Evolutionary conservation across 1,284 basidiomycete species (phyloP).

Genomic region (Takashimella koratensis): DNA sequence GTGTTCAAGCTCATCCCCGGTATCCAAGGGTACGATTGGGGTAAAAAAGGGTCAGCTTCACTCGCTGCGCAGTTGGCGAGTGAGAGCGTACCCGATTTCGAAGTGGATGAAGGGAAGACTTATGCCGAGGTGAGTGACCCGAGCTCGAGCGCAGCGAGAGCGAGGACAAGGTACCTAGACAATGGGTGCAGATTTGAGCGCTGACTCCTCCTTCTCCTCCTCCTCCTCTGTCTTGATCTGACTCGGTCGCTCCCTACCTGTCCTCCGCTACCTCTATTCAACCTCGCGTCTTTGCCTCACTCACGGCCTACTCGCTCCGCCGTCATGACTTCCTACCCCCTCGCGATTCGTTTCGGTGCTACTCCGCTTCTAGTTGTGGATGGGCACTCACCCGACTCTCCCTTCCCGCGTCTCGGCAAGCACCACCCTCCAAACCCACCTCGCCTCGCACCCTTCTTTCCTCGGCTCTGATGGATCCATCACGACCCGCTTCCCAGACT

Average conservation of each 20-base stretch:
- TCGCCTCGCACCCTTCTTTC: slow-evolving; percentile 63
- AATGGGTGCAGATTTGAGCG: too few relatives aligned
- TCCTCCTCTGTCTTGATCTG: too few relatives aligned
- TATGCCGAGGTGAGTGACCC: slow-evolving; percentile 62
- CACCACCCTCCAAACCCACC: slow-evolving; percentile 58
- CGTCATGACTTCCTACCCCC: not conserved
- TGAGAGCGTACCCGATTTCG: slow-evolving; percentile 52
- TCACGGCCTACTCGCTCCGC: too few relatives aligned
- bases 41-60: slow-evolving; percentile 54
- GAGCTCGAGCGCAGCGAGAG: too few relatives aligned
- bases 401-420: slow-evolving; percentile 65
- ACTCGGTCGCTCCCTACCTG: too few relatives aligned
- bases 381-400: slow-evolving; percentile 91
- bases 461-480: slow-evolving; percentile 65
- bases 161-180: too few relatives aligned
- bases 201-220: too few relatives aligned
- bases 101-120: slow-evolving; percentile 56
- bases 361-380: slow-evolving; percentile 85
- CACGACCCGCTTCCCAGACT: slow-evolving; percentile 58
- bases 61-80: slow-evolving; percentile 56
- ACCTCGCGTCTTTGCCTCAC: not conserved
- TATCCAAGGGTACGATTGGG: slow-evolving; percentile 55
- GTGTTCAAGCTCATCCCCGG: slow-evolving; percentile 47
- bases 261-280: not conserved
- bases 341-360: slow-evolving; percentile 1